These are phyloP conservation scores for Curvularia sp. DNA, from an alignment of 2,329 filamentous ascomycete genomes.

Conservation along the genomic window DNA sequence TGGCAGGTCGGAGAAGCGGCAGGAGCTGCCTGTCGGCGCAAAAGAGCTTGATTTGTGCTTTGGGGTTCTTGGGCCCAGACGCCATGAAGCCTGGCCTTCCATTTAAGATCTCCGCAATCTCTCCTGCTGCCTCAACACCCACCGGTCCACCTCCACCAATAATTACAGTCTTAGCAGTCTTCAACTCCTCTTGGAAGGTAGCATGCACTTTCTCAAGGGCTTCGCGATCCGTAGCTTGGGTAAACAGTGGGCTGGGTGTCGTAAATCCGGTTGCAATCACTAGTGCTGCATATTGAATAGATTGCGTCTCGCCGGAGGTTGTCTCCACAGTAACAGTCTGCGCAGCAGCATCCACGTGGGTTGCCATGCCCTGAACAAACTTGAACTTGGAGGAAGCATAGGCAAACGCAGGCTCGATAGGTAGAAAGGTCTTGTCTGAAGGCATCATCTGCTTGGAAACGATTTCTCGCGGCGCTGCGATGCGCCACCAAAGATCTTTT, in stretches of 20 bases:
- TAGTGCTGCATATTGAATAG: slow-evolving; percentile 59
- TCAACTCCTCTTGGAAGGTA: slow-evolving; percentile 47
- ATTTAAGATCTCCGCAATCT: slow-evolving; percentile 55
- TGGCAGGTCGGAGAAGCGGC: slow-evolving; percentile 51
- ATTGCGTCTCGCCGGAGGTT: slow-evolving; percentile 40
- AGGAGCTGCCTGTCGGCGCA: slow-evolving; percentile 55
- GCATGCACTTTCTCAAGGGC: slow-evolving; percentile 44
- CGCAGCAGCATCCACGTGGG: slow-evolving; percentile 54
- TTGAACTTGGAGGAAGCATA: slow-evolving; percentile 58
- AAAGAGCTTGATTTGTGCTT: slow-evolving; percentile 55
- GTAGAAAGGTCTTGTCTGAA: slow-evolving; percentile 58
- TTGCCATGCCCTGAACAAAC: slow-evolving; percentile 61
- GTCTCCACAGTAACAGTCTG: slow-evolving; percentile 54
- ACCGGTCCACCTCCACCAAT: slow-evolving; percentile 60
- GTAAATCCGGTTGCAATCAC: slow-evolving; percentile 63
- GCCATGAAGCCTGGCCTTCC: slow-evolving; percentile 48
- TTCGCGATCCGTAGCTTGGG: slow-evolving; percentile 46
- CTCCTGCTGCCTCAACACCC: slow-evolving; percentile 60
- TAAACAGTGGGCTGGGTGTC: slow-evolving; percentile 57
- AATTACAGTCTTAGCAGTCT: slow-evolving; percentile 54
- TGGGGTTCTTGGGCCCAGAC: slow-evolving; percentile 48
- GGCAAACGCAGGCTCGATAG: slow-evolving; percentile 60
- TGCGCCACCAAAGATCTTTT: slow-evolving; percentile 61
- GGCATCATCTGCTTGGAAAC: slow-evolving; percentile 60
- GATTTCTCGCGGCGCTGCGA: slow-evolving; percentile 61